Evolutionary conservation across 2,329 filamentous ascomycete species (phyloP), one percentile per base, ranked within the genome.

Genomic region (Fusarium hainanense): DNA sequence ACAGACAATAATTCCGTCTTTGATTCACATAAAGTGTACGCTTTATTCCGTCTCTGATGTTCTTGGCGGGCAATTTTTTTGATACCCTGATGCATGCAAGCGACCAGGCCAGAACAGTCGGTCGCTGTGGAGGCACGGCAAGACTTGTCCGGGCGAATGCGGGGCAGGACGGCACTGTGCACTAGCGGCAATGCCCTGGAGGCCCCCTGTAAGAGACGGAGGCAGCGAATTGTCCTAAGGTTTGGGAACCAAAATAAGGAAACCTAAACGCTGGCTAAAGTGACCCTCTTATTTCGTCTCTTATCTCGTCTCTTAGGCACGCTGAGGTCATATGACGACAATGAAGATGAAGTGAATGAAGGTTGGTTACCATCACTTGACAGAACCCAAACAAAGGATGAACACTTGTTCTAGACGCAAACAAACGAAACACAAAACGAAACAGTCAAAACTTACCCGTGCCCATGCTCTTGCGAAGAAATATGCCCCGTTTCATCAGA

Each of bases 401-500:
- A 34, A 25, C 52, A 66, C 52, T 63, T 14, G 42, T 34, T 57
- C 65, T 55, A 42, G 47, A 43, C 18, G 16, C 28, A 21, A 28
- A 51, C 41, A 50, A 37, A 56, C 25, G 20, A 65, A 55, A 28
- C 50, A 60, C 34, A 50, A 32, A 71, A 70, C 50, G 49, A 70
- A 70, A 69, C 54, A 65, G 48, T 40, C 27, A 59, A 65, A 56
- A 43, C 49, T 21, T 41, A 51, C 49, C 43, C 49, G 34, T 51
- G 40, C 65, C 63, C 70, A 50, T 49, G 73, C 62, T 71, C 59
- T 57, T 62, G 58, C 59, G 70, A 61, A 27, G 66, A 65, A 46
- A 60, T 57, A 58, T 56, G 66, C 50, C 70, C 68, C 68, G 61
- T 57, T 63, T 63, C 68, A 54, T 72, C 70, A 40, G 63, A 71